phyloP scores from a whole-genome alignment of 257 asterid genomes.

The Leptodermis oblonga region DNA sequence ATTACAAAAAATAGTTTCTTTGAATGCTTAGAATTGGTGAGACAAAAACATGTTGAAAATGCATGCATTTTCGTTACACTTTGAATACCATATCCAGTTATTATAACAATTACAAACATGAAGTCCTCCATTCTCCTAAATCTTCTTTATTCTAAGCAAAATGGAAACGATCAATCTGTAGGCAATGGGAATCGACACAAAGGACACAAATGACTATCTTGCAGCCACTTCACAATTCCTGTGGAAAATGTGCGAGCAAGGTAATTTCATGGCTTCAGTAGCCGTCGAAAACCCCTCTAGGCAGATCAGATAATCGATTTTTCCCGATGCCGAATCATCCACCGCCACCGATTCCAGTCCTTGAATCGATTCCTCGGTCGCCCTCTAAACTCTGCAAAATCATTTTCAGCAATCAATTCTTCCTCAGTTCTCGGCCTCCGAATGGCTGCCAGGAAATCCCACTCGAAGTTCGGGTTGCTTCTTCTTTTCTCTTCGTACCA shows the following conservation, averaged over 20 bases:
- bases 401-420: neutral
- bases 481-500: neutral
- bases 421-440: neutral
- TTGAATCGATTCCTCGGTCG: neutral
- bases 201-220: constrained; percentile 3
- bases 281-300: neutral
- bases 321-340: neutral
- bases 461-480: neutral
- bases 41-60: too few relatives aligned
- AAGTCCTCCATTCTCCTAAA: too few relatives aligned
- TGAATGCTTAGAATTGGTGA: too few relatives aligned
- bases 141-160: too few relatives aligned
- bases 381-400: neutral
- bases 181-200: neutral
- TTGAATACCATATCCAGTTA: too few relatives aligned
- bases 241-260: too few relatives aligned
- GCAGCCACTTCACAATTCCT: neutral
- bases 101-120: too few relatives aligned
- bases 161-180: too few relatives aligned
- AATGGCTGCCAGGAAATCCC: neutral
- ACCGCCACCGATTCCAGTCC: neutral
- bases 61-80: too few relatives aligned
- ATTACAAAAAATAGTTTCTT: too few relatives aligned
- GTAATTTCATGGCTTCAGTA: neutral
- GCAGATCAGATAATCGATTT: neutral